These are phyloP conservation scores for Fusarium nanum DNA, from an alignment of 2,329 filamentous ascomycete species.

Conservation along the genomic window DNA sequence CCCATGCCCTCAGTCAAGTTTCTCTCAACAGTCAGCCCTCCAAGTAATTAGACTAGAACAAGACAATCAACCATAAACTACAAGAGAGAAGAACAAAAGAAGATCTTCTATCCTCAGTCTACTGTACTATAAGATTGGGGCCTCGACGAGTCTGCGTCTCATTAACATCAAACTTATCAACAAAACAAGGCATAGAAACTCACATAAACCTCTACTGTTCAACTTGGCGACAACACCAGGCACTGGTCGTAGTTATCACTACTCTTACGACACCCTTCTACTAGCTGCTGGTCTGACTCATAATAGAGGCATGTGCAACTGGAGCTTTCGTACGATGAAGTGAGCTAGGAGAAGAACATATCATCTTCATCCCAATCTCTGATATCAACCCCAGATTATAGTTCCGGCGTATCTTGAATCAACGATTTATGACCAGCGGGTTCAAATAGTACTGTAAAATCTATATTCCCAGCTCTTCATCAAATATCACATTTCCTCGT, in stretches of 20 bases:
- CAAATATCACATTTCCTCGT: no score
- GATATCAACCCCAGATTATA: neutral
- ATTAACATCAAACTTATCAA: no score
- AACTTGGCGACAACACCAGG: neutral
- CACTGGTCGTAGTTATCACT: neutral
- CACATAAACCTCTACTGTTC: neutral
- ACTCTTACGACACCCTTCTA: neutral
- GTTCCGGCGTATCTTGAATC: no score
- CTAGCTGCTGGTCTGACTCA: neutral
- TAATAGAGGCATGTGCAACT: neutral
- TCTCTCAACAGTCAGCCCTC: neutral
- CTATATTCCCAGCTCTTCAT: no score
- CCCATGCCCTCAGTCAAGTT: neutral
- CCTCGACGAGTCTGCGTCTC: no score
- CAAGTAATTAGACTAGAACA: no score
- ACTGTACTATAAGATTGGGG: no score
- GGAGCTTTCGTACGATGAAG: neutral
- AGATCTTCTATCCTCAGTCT: no score
- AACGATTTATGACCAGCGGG: no score
- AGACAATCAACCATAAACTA: no score
- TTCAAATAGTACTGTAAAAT: no score
- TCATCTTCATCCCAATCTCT: neutral
- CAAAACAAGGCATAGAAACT: neutral
- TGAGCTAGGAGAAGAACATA: neutral
- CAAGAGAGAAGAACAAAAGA: no score